Evolutionary conservation across 192 early-diverging fungal genomes (phyloP).

Genomic region (Entomortierella parvispora): DNA sequence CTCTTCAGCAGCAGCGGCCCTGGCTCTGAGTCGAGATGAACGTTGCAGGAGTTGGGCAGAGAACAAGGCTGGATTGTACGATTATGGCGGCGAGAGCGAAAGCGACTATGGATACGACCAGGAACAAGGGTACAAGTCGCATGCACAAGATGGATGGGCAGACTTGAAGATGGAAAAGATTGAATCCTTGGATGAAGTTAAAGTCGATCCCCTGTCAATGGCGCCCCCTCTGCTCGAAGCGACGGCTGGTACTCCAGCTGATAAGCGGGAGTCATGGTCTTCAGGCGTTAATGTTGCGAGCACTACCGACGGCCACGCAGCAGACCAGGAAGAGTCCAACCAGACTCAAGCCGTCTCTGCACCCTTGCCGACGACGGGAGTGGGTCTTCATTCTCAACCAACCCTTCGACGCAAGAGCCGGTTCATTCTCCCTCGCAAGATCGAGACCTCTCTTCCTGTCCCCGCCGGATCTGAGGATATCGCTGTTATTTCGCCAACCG

Average conservation of each 20-base stretch:
- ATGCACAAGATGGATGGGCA: constrained; percentile 41
- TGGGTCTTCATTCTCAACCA: constrained; percentile 12
- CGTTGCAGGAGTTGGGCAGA: constrained; percentile 42
- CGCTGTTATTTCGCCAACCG: constrained; percentile 20
- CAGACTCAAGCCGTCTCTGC: background rate
- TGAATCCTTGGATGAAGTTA: constrained; percentile 6
- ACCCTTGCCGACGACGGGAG: constrained; percentile 5
- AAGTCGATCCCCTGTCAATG: background rate
- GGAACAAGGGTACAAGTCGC: constrained; percentile 32
- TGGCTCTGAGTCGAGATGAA: constrained; percentile 13
- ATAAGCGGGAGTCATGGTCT: too few species aligned
- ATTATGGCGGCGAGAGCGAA: constrained; percentile 32
- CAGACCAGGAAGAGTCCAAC: background rate
- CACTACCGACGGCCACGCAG: too few species aligned
- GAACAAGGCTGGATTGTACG: constrained; percentile 5
- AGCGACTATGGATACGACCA: constrained; percentile 15
- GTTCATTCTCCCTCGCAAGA: constrained; percentile 42
- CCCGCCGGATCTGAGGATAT: background rate
- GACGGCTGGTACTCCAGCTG: background rate
- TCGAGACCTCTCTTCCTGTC: constrained; percentile 11
- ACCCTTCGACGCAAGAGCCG: constrained; percentile 25
- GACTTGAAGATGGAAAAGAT: constrained; percentile 23
- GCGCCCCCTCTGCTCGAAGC: background rate
- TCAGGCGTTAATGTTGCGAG: too few species aligned
- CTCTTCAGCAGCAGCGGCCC: background rate